phyloP scores from a whole-genome alignment of 768 basidiomycete species.

The Pholiota conissans region DNA sequence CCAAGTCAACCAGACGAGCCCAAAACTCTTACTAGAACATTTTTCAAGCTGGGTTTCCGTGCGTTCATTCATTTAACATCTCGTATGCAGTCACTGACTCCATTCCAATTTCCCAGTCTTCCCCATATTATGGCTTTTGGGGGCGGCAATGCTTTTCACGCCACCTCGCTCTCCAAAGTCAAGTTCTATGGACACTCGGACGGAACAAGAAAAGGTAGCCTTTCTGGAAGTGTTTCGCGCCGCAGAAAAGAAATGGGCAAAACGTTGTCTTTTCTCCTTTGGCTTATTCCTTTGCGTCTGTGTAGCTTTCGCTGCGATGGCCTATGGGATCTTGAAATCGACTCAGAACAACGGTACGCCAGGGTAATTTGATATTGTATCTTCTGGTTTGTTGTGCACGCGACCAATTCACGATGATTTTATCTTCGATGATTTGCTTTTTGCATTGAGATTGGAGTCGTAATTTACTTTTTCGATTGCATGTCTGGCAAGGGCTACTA shows the following conservation, averaged over 20 bases:
- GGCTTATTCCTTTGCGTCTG: conserved; percentile 5
- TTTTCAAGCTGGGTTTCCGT: conserved; percentile 21
- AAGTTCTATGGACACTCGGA: background rate
- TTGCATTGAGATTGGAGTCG: background rate
- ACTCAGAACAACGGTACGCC: background rate
- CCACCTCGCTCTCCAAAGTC: conserved; percentile 8
- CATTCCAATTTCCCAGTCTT: conserved; percentile 9
- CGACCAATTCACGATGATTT: no score
- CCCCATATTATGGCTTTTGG: conserved; percentile 19
- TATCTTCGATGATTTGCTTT: background rate
- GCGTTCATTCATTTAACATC: background rate
- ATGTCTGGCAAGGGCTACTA: background rate
- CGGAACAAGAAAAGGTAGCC: conserved; percentile 14
- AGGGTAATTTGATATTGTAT: no score
- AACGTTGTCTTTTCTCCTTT: conserved; percentile 12
- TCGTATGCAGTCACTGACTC: background rate
- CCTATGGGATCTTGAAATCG: conserved; percentile 15
- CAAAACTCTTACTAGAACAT: conserved; percentile 13
- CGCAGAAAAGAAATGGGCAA: conserved; percentile 19
- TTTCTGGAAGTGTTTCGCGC: conserved; percentile 11
- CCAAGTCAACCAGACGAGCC: conserved; percentile 10
- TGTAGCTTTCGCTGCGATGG: conserved; percentile 14
- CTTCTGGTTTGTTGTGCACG: no score
- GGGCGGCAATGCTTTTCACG: conserved; percentile 12
- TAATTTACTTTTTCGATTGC: background rate